Evolutionary conservation across 2,329 filamentous ascomycete genomes (phyloP), one percentile per base, ranked within the genome.

Genomic region (Penicillium sp.): DNA sequence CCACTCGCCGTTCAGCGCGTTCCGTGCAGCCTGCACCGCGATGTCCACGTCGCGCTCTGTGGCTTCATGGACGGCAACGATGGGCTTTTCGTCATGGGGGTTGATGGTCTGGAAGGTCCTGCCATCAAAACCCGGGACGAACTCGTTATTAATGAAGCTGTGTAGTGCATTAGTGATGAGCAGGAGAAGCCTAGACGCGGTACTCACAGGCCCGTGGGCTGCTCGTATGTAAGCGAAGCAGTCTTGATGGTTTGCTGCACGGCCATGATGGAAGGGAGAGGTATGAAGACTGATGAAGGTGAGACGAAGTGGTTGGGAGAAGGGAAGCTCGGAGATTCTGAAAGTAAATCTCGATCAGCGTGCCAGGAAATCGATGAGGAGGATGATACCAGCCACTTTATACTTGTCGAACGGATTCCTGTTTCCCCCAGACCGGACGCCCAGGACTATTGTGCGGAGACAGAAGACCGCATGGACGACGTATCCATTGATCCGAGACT

Each of bases 191-290:
- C n/a, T n/a, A n/a, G n/a, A n/a, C n/a, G 5, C 5, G n/a, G 5
- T n/a, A 59, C 59, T 39, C 48, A 60, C 41, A 60, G 39, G 20
- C 58, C 58, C 18, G 53, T 28, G 8, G 58, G 58, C 40, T 60
- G 58, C 38, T 60, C 58, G 40, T 57, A 60, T 31, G 51, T 58
- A 42, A 58, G 39, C 29, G 39, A 41, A 20, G 54, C 48, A 27
- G 58, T 59, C 39, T 54, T 53, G 47, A 60, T 58, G 43, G 56
- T 58, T 31, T 35, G 30, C 4, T 14, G 27, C 3, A 43, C 3
- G n/a, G 41, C 30, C 41, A 43, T 43, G 11, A 9, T 21, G 33
- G n/a, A 10, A n/a, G 11, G 26, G 15, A 7, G 26, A n/a, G 15
- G 6, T n/a, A n/a, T 10, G 26, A 25, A 25, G 7, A n/a, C 21